Base-by-base conservation (phyloP, 1,284 basidiomycete genomes). In the Exsudoporus floridanus region DNA sequence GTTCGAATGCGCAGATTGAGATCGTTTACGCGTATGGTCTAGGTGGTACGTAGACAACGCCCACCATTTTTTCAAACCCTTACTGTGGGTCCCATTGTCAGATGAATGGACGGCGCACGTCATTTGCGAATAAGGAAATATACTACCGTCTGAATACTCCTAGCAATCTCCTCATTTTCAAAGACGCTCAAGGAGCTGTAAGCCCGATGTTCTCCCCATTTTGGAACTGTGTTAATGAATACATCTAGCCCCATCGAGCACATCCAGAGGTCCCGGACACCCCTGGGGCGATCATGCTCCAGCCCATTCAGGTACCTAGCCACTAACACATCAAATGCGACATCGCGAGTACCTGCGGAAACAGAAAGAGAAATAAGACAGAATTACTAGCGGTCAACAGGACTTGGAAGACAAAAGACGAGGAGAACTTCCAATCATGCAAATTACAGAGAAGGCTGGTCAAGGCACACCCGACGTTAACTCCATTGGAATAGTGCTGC, bases 81-180 rank as follows among this genome's bases (percentile, higher is more conserved):
- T 36, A 49, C 23, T 23, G 23, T 7, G 3, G 16, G 19, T 49
- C 14, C 4, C 21, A 21, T 44, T 16, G 19, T 19, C 44, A 65
- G 64, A 63, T 16, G 60, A 64, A 25, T 67, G 60, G 64, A 55
- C 30, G 1, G 54, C 65, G 4, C 60, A 67, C 19, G 46, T 64
- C 35, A 63, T 58, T 28, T 65, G 61, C 7, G 46, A 59, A 3
- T 16, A 31, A 23, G 55, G 31, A 55, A 7, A 40, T 55, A 31
- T 65, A 65, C 31, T 30, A 49, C 28, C 23, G n/a, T 18, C 34
- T 50, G 31, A 48, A 53, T 7, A 12, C 48, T 27, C 60, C 49
- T 3, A 54, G 23, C 25, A 50, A 55, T 34, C 34, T 56, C 27
- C 62, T 64, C 9, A 38, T 63, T 19, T n/a, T 66, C 45, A 50